These are phyloP conservation scores for Hordeum pubiflorum DNA, from an alignment of 202 grass and related monocot species.

Conservation along the genomic window DNA sequence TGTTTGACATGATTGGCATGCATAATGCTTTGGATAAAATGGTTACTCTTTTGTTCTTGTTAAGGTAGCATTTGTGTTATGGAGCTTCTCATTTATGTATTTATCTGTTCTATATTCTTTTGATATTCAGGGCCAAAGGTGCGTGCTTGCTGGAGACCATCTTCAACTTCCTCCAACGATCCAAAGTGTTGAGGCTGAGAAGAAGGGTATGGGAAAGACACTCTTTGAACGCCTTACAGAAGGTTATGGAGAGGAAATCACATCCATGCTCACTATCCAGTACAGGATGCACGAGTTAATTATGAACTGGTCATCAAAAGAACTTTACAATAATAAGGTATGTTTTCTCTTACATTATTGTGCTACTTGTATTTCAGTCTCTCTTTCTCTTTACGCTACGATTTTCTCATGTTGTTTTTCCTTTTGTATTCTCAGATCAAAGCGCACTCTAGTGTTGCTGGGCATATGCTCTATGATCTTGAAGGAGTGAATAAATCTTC, in stretches of 20 bases:
- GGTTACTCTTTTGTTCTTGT: neutral
- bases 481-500: slow-evolving; percentile 70
- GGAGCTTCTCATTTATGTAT: slow-evolving; percentile 1
- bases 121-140: slow-evolving; percentile 63
- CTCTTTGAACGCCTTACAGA: slow-evolving; percentile 84
- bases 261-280: slow-evolving; percentile 81
- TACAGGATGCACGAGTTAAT: slow-evolving; percentile 95
- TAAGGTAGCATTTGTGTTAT: neutral
- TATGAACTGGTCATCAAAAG: slow-evolving; percentile 97
- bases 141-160: slow-evolving; percentile 90
- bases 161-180: slow-evolving; percentile 94
- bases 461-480: slow-evolving; percentile 78
- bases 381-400: neutral
- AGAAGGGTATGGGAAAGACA: slow-evolving; percentile 85
- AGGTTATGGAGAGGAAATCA: slow-evolving; percentile 71
- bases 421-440: slow-evolving; percentile 52
- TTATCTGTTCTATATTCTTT: neutral
- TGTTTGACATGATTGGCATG: slow-evolving; percentile 15
- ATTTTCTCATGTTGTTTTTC: slow-evolving; percentile 2
- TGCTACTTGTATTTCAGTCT: neutral
- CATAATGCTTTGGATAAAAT: neutral
- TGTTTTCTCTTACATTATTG: slow-evolving; percentile 1
- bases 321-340: slow-evolving; percentile 94
- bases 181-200: slow-evolving; percentile 89
- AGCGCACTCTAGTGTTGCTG: slow-evolving; percentile 74